Percentiles rank a stretch among this genome's conserved stretches.
These are phyloP conservation scores for Litsea cubeba DNA, from an alignment of 164 flowering plant species.

Conservation along the genomic window DNA sequence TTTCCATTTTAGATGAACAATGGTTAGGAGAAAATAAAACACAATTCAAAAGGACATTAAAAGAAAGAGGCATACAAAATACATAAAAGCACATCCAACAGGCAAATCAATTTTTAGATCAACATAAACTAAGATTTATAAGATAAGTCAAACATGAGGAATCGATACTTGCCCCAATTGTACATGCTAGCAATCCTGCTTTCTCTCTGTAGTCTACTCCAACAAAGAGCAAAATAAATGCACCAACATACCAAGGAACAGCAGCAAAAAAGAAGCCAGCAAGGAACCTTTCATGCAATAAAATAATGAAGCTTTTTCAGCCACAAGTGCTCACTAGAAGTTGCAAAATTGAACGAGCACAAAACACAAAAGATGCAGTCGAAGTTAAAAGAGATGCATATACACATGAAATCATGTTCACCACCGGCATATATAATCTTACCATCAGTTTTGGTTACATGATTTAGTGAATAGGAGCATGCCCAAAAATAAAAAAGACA, in stretches of 20 bases:
- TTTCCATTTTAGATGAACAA: neutral
- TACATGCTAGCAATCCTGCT: slow-evolving; percentile 75
- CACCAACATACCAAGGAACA: slow-evolving; percentile 83
- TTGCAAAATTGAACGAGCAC: neutral
- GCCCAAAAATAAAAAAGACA: neutral
- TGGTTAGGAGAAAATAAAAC: too few species aligned
- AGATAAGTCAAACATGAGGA: slow-evolving; percentile 1
- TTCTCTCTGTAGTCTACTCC: slow-evolving; percentile 76
- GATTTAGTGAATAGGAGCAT: neutral
- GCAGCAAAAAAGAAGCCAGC: slow-evolving; percentile 71
- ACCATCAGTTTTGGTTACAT: neutral
- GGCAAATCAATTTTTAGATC: neutral
- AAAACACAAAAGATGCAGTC: neutral
- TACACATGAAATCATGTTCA: neutral
- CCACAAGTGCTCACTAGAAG: neutral
- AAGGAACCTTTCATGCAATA: slow-evolving; percentile 47
- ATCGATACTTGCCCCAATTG: slow-evolving; percentile 12
- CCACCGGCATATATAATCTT: neutral
- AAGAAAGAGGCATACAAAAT: neutral
- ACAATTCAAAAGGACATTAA: too few species aligned
- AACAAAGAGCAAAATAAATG: slow-evolving; percentile 50
- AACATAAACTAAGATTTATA: neutral
- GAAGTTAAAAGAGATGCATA: neutral
- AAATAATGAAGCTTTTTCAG: neutral
- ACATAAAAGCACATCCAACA: neutral